Conservation (phyloP, 192 early-diverging fungal species). For the Neocallimastix lanati region DNA sequence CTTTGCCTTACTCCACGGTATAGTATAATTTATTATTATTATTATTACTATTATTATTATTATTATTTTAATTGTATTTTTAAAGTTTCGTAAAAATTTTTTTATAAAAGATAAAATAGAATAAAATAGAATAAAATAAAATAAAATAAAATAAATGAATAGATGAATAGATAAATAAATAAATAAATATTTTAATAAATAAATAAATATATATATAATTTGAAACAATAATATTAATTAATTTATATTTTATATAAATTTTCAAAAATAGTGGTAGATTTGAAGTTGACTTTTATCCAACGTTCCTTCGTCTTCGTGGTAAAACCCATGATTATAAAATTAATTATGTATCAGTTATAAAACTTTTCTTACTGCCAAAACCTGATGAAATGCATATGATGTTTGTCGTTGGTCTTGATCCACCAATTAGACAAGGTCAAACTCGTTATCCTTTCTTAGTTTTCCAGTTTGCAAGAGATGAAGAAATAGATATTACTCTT, state of each 20-base stretch:
- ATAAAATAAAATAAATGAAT: no score
- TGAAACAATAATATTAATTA: no score
- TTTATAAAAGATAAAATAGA: no score
- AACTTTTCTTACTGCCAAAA: conserved; percentile 77
- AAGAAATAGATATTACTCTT: conserved; percentile 65
- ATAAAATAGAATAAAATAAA: no score
- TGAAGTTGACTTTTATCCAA: conserved; percentile 78
- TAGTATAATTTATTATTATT: neutral
- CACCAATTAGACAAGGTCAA: conserved; percentile 91
- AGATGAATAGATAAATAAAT: no score
- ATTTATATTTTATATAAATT: no score
- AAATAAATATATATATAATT: no score
- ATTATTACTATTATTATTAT: neutral
- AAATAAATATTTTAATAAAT: no score
- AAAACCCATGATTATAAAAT: conserved; percentile 98
- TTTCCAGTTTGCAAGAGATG: conserved; percentile 86
- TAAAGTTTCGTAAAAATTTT: no score
- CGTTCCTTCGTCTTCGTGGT: conserved; percentile 82
- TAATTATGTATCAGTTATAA: conserved; percentile 61
- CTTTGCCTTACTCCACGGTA: conserved; percentile 82
- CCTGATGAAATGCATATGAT: conserved; percentile 80
- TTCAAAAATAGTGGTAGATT: conserved; percentile 57
- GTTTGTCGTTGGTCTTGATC: conserved; percentile 87
- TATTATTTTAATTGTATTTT: neutral
- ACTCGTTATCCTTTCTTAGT: conserved; percentile 88